Percentiles rank a stretch among this genome's conserved stretches.
Evolutionary conservation across 169 alveolate genomes (phyloP).

Genomic region (Plasmodium sp.): DNA sequence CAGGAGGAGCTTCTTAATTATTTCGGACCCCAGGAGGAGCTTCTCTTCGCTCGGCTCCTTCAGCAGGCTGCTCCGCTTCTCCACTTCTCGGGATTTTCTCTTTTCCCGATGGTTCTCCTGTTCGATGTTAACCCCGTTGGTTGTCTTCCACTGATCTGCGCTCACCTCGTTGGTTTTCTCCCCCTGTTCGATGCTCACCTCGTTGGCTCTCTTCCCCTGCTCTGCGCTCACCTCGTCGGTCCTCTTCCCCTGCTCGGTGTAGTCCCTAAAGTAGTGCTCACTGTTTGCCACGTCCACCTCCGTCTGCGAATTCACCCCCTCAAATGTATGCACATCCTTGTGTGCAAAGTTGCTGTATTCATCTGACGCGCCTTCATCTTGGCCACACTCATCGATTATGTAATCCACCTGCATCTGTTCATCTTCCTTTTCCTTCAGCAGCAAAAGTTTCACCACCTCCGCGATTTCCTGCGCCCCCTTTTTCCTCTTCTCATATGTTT

Average conservation of each 20-base stretch:
- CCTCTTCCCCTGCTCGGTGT: conserved; percentile 3
- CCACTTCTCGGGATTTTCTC: conserved; percentile 9
- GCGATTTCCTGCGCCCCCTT: conserved; percentile 72
- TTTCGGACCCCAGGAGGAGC: conserved; percentile 46
- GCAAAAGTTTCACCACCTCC: conserved; percentile 23
- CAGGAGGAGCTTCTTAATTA: conserved; percentile 47
- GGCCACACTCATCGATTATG: not conserved
- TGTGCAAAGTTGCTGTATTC: conserved; percentile 11
- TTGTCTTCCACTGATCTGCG: not conserved
- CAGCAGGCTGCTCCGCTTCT: not conserved
- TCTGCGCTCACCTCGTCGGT: not conserved
- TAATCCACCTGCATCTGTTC: conserved; percentile 28
- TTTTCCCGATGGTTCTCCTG: conserved; percentile 1
- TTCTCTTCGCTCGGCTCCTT: conserved; percentile 36
- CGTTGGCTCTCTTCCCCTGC: not conserved
- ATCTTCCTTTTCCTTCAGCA: conserved; percentile 47
- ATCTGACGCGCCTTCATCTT: not conserved
- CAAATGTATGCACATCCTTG: conserved; percentile 4
- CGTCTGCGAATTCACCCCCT: not conserved
- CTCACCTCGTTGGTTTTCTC: not conserved
- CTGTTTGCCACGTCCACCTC: conserved; percentile 22
- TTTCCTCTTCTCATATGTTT: conserved; percentile 70
- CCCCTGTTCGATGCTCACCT: not conserved
- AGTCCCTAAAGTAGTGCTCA: conserved; percentile 31
- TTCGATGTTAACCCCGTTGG: not conserved